A percentile compares a stretch with the other conserved stretches of the same genome.
phyloP scores from a whole-genome alignment of 2,329 filamentous ascomycete species.

The Cladosporium phlei region DNA sequence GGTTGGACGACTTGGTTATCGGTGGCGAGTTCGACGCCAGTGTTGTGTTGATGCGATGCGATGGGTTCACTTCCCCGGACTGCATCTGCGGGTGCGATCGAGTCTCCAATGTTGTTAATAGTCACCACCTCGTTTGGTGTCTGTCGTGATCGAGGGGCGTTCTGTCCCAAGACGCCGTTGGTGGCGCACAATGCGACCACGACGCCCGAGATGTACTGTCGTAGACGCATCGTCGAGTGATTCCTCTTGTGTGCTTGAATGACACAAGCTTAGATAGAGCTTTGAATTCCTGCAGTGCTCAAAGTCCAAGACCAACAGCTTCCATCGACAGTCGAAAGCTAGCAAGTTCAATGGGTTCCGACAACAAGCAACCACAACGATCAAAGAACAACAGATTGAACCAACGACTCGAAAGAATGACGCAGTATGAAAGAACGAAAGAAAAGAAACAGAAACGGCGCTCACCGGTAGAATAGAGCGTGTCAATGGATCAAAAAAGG shows the following conservation, averaged over 20 bases:
- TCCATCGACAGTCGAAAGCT: slow-evolving; percentile 2
- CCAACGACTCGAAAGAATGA: slow-evolving; percentile 1
- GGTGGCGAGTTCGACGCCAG: too few relatives aligned
- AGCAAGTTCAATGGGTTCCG: too few relatives aligned
- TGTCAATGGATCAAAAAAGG: slow-evolving; percentile 11
- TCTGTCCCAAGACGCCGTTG: neutral
- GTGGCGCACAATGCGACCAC: neutral
- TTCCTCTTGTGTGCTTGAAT: neutral
- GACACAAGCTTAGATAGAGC: neutral
- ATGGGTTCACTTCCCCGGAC: too few relatives aligned
- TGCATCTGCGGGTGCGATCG: neutral
- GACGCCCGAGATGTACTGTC: slow-evolving; percentile 1
- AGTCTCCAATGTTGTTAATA: neutral
- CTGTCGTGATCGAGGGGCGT: neutral
- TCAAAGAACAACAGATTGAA: neutral
- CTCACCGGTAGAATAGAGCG: slow-evolving; percentile 9
- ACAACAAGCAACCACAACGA: too few relatives aligned
- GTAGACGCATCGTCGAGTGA: slow-evolving; percentile 2
- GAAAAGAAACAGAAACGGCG: slow-evolving; percentile 12
- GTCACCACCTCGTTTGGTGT: neutral
- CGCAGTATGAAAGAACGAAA: slow-evolving; percentile 1
- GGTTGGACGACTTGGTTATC: too few relatives aligned
- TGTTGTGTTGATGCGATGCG: too few relatives aligned
- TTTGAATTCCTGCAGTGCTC: neutral
- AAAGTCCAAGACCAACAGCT: neutral